Evolutionary conservation across 208 protist genomes (phyloP), one percentile per base, ranked within the genome.

Genomic region (Leishmania braziliensis): DNA sequence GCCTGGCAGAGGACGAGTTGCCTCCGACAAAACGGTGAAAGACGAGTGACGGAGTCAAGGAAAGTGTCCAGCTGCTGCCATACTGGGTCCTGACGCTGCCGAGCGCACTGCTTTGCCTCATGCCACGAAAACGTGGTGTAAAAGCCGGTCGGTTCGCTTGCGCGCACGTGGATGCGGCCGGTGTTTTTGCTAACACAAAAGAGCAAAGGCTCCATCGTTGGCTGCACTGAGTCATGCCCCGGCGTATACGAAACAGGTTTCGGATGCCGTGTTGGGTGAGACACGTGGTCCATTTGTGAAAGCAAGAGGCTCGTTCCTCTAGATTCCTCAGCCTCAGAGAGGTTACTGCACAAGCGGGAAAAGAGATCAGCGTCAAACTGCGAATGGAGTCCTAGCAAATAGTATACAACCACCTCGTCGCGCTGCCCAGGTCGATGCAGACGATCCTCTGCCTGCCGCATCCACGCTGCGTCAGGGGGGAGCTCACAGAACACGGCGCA

Each of bases 401-500:
- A 97, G 79, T 90, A 92, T 4, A 95, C 69, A 23, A 69, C 78
- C 18, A 95, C 91, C 72, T 87, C 72, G 23, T 79, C 78, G 43
- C 60, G 72, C 73, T 97, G 94, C 14, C 92, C 92, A 5, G 86
- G 88, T 54, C 93, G 92, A 82, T 96, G 94, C 51, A 97, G 89
- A 8, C 94, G 85, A 83, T 97, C 94, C 78, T 97, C 94, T 33
- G 94, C 94, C 69, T 97, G 94, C 36, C 82, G 77, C 88, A 97
- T 90, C 94, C 92, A 95, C 70, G 88, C 75, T 0, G 86, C 86
- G 77, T 97, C 90, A 2, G 94, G 94, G 5, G 94, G 94, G 23
- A 97, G 84, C 81, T 97, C 94, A 51, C 90, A 92, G 80, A 97
- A 97, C n/a, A 97, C 84, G 23, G 91, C 91, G 71, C 90, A 95